Conservation (phyloP, 345 rosid species). For the Pistacia vera region DNA sequence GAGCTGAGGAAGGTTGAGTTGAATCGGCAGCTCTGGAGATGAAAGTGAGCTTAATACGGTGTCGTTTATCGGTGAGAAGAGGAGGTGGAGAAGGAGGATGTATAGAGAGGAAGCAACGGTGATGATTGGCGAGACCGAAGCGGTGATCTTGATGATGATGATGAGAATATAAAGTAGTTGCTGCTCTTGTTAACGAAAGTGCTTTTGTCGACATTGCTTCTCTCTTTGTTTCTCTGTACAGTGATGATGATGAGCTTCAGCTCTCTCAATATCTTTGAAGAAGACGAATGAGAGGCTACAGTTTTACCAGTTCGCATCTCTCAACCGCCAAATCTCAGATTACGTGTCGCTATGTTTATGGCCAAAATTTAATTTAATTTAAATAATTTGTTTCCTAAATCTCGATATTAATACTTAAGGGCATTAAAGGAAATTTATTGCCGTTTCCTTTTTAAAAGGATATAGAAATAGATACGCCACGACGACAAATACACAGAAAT, state of each 20-base stretch:
- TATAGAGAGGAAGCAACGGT: slow-evolving; percentile 33
- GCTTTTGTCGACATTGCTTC: slow-evolving; percentile 22
- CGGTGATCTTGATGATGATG: slow-evolving; percentile 19
- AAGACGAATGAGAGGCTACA: slow-evolving; percentile 34
- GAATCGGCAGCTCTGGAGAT: slow-evolving; percentile 68
- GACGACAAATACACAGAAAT: no score
- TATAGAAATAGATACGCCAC: no score
- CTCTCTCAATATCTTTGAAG: neutral
- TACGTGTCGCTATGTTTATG: slow-evolving; percentile 26
- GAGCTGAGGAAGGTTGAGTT: slow-evolving; percentile 52
- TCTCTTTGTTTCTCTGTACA: neutral
- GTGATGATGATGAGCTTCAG: neutral
- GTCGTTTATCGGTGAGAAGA: slow-evolving; percentile 21
- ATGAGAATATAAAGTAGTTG: slow-evolving; percentile 27
- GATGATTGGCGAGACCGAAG: slow-evolving; percentile 21
- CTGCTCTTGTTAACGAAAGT: slow-evolving; percentile 28
- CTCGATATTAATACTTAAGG: no score
- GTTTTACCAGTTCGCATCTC: slow-evolving; percentile 3
- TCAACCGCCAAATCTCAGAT: slow-evolving; percentile 50
- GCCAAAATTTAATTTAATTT: no score
- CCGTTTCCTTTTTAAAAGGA: no score
- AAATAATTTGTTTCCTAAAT: no score
- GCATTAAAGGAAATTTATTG: no score
- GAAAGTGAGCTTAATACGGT: slow-evolving; percentile 28
- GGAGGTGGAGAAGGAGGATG: slow-evolving; percentile 27